phyloP scores from a whole-genome alignment of 306 rosid species.

The Quillaja saponaria region DNA sequence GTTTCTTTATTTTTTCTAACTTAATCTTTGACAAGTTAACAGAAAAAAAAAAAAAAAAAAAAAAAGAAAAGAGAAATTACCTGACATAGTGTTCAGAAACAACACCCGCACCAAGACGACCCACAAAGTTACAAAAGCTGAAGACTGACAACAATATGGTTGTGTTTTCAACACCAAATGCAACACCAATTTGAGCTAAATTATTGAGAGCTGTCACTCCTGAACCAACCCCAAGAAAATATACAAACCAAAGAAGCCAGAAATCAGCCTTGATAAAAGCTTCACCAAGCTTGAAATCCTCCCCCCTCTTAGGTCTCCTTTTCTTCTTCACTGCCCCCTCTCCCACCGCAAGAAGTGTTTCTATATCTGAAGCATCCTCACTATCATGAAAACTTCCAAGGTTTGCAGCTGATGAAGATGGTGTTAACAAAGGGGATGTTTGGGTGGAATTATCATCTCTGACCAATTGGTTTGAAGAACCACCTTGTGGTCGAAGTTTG shows the following conservation, averaged over 20 bases:
- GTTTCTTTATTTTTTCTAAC: too few relatives aligned
- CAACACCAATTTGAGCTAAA: slow-evolving; percentile 80
- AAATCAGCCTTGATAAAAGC: slow-evolving; percentile 86
- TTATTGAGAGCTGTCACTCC: slow-evolving; percentile 86
- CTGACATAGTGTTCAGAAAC: slow-evolving; percentile 87
- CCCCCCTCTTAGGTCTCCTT: slow-evolving; percentile 81
- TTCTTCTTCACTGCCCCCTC: slow-evolving; percentile 79
- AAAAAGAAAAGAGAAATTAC: slow-evolving; percentile 35
- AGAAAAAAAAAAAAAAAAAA: too few relatives aligned
- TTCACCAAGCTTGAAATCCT: slow-evolving; percentile 74
- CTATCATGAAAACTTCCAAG: slow-evolving; percentile 55
- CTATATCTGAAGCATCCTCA: slow-evolving; percentile 64
- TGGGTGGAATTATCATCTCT: slow-evolving; percentile 39
- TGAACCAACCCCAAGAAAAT: slow-evolving; percentile 71
- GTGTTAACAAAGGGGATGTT: slow-evolving; percentile 55
- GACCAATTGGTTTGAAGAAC: slow-evolving; percentile 48
- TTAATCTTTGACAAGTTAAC: too few relatives aligned
- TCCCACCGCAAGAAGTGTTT: slow-evolving; percentile 78
- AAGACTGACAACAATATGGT: slow-evolving; percentile 69
- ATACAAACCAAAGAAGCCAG: slow-evolving; percentile 84
- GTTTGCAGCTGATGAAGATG: slow-evolving; percentile 58
- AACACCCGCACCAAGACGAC: slow-evolving; percentile 81
- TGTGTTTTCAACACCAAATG: slow-evolving; percentile 61
- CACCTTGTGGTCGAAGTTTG: slow-evolving; percentile 28
- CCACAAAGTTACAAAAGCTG: slow-evolving; percentile 78